Evolutionary conservation across 73 alveolate genomes (phyloP).

Genomic region (Stentor roeselii): DNA sequence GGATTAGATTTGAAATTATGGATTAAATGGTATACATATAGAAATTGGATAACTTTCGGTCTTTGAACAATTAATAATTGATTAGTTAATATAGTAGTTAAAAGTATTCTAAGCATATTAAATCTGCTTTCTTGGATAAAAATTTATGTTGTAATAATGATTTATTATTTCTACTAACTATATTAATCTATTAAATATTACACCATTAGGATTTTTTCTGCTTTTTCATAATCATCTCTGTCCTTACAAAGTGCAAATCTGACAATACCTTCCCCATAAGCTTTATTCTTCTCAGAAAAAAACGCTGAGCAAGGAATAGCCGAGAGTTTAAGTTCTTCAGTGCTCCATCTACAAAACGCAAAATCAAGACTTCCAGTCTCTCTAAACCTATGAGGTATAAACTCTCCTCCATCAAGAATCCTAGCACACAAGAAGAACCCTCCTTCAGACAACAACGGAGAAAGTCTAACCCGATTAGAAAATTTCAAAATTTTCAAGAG

Average conservation of each 20-base stretch:
- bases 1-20: too few species aligned
- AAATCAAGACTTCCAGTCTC: conserved; percentile 48
- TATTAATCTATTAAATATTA: too few species aligned
- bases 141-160: too few species aligned
- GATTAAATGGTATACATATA: too few species aligned
- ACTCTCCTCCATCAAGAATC: conserved; percentile 29
- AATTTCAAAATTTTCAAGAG: conserved; percentile 21
- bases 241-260: conserved; percentile 64
- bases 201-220: conserved; percentile 36
- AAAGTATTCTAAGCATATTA: too few species aligned
- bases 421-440: conserved; percentile 71
- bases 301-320: conserved; percentile 61
- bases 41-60: too few species aligned
- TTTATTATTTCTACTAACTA: too few species aligned
- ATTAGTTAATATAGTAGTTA: too few species aligned
- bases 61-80: too few species aligned
- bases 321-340: conserved; percentile 56
- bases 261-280: conserved; percentile 42
- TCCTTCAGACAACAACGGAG: conserved; percentile 53
- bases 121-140: too few species aligned
- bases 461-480: conserved; percentile 38
- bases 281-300: conserved; percentile 35
- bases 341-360: conserved; percentile 62
- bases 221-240: conserved; percentile 39
- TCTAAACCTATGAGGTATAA: conserved; percentile 60